Conservation (phyloP, 352 stramenopile genomes). For the Phytophthora pisi region DNA sequence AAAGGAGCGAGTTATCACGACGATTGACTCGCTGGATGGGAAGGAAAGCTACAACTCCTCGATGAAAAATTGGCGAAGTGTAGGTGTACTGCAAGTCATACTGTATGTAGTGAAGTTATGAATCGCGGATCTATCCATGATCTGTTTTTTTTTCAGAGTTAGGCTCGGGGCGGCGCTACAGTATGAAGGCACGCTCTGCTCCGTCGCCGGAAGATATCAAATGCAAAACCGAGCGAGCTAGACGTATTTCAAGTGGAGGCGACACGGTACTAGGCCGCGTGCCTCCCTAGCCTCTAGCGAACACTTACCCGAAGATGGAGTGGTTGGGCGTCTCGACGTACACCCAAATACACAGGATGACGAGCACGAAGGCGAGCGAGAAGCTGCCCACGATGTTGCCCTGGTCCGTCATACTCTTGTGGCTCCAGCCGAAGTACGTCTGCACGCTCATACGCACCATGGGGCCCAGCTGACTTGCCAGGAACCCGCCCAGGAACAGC, state of each 20-base stretch:
- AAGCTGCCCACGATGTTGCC: conserved; percentile 79
- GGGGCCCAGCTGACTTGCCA: conserved; percentile 59
- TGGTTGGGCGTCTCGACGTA: conserved; percentile 76
- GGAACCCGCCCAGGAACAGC: conserved; percentile 66
- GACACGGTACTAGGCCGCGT: conserved; percentile 8
- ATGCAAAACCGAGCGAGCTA: conserved; percentile 37
- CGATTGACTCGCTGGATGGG: too few relatives aligned
- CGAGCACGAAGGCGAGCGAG: conserved; percentile 67
- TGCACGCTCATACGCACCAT: conserved; percentile 80
- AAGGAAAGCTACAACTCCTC: too few relatives aligned
- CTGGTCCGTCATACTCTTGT: conserved; percentile 80
- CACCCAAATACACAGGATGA: conserved; percentile 77
- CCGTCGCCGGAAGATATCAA: conserved; percentile 28
- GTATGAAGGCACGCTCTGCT: conserved; percentile 11
- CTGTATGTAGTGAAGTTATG: conserved; percentile 4
- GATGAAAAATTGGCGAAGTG: too few relatives aligned
- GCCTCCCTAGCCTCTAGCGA: conserved; percentile 15
- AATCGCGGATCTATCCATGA: conserved; percentile 22
- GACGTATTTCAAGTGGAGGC: conserved; percentile 29
- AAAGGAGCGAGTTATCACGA: too few relatives aligned
- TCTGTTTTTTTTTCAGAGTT: conserved; percentile 35
- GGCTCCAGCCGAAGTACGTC: conserved; percentile 80
- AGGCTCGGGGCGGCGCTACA: conserved; percentile 17
- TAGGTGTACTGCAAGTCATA: too few relatives aligned
- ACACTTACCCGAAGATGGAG: conserved; percentile 43